Base-by-base conservation (phyloP, 805 yeast genomes). In the Candida broadrunensis region DNA sequence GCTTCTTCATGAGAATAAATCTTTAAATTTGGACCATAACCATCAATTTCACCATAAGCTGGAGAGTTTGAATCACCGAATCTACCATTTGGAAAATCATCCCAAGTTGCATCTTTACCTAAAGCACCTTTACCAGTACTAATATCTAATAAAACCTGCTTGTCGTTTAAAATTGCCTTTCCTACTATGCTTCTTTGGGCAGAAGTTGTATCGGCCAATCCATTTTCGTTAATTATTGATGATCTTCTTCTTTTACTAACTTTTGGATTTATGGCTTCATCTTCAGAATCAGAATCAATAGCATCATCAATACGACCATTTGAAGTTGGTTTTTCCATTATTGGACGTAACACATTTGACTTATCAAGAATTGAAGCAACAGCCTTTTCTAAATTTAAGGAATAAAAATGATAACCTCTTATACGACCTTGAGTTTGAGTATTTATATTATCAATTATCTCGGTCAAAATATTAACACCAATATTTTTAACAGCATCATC, bases 41-140 rank as follows among this genome's bases (percentile, higher is more conserved):
- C 98, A 60, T 90, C 97, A 52, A 91, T 88, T 65, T 91, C 97
- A 70, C 98, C 99, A 63, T 86, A 91, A 1, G 98, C 98, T 15
- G 97, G 97, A 25, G 96, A 88, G 54, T 93, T 74, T 0, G 96
- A 86, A 65, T 89, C 96, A 67, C 97, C 95, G 61, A 88, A 88
- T 67, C 98, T 77, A 58, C 97, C 96, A 63, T 90, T 88, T 20
- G 97, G 93, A 63, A 88, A 90, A 56, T 90, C 98, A 69, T 90
- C 98, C 98, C 98, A 90, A 1, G 90, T 86, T 3, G 95, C 96
- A 60, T 87, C 93, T 53, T 87, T 80, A 26, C 96, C 96, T 20
- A 88, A 56, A 2, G 83, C 77, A 30, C 96, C 96, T 49, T 84
- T 81, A 32, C 96, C 96, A 13, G 85, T 76, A 33, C 93, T 84